Percentiles rank a stretch among this genome's conserved stretches.
phyloP scores from a whole-genome alignment of 441 rosid species.

The Biscutella auriculata region DNA sequence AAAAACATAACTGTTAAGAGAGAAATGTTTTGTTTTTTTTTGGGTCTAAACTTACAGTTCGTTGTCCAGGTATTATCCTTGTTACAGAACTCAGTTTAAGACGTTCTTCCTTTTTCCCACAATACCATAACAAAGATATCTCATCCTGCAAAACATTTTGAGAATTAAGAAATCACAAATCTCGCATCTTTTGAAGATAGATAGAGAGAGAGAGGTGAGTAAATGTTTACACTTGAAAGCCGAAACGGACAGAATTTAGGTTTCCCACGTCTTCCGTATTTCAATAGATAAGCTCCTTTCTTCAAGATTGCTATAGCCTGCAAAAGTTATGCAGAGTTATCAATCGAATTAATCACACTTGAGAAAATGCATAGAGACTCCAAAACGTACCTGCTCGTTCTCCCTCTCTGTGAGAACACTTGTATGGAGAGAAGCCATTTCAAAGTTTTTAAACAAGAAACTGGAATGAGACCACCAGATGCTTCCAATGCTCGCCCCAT shows the following conservation, averaged over 20 bases:
- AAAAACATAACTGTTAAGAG: not conserved
- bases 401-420: conserved; percentile 26
- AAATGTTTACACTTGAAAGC: conserved; percentile 46
- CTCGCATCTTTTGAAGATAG: too few species aligned
- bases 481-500: conserved; percentile 38
- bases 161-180: too few species aligned
- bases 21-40: not conserved
- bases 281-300: conserved; percentile 51
- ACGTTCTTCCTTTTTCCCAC: conserved; percentile 43
- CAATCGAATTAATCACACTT: too few species aligned
- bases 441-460: conserved; percentile 14
- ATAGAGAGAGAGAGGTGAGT: too few species aligned
- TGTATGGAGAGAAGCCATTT: conserved; percentile 34
- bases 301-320: conserved; percentile 50
- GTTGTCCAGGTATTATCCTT: conserved; percentile 60
- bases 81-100: conserved; percentile 47
- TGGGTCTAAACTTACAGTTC: conserved; percentile 57
- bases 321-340: too few species aligned
- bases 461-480: conserved; percentile 22
- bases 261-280: conserved; percentile 51
- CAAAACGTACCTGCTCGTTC: too few species aligned
- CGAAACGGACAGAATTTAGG: conserved; percentile 62
- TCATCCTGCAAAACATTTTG: conserved; percentile 37
- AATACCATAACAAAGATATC: conserved; percentile 44
- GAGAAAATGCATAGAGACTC: too few species aligned